Evolutionary conservation across 1,284 basidiomycete genomes (phyloP), one percentile per base, ranked within the genome.

Genomic region (Bjerkandera adusta): DNA sequence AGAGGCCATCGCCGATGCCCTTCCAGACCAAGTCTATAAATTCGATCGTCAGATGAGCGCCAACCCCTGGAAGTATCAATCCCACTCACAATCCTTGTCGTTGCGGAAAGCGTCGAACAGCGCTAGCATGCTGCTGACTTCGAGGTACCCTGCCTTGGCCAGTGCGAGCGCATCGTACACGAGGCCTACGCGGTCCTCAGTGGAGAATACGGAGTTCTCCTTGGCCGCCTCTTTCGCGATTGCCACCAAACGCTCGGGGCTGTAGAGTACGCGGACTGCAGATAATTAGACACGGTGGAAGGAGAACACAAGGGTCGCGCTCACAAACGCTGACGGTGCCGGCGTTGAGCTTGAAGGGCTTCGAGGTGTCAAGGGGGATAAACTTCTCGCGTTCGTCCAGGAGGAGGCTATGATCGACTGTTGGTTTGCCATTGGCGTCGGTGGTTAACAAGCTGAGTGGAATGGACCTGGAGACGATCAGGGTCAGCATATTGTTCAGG

Each of bases 311-410:
- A n/a, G n/a, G n/a, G n/a, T n/a, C n/a, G n/a, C n/a, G n/a, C 89
- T 57, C 57, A 90, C 89, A 98, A 59, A 97, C 90, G 57, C 95
- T 94, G 46, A 82, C 80, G 1, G 92, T 94, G 45, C 86, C 88
- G 12, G 85, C 87, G 64, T 98, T 99, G 50, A 99, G 72, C 70
- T 97, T 97, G 67, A 83, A 88, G 20, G 84, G 75, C 60, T 78
- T 83, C 63, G 68, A 81, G 3, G 79, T 83, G 62, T 89, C 83
- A 26, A 97, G 62, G 16, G 78, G 67, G 57, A 92, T 79, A 30
- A 71, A 76, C 40, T 75, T 76, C 66, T 92, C 85, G 43, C 92
- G 84, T 52, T 80, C 76, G 52, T 77, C 70, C 38, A 98, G 76
- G 36, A 96, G 67, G 12, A 79, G 72, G 34, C 76, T 71, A 55